Base-by-base conservation (phyloP, 768 basidiomycete species). In the Lactarius evosmus region DNA sequence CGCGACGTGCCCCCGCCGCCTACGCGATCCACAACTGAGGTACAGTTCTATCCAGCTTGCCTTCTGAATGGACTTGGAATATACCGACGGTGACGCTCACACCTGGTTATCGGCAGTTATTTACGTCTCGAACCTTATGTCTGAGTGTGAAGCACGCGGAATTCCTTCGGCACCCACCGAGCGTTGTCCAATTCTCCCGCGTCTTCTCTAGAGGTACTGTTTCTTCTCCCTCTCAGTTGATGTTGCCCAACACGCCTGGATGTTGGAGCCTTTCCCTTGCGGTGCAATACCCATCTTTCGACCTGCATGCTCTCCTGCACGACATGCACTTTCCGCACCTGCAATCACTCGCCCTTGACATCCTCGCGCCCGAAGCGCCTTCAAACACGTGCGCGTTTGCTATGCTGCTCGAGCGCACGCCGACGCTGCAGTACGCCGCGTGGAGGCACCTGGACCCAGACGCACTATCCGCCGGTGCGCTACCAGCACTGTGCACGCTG, bases 251-350 rank as follows among this genome's bases (percentile, higher is more conserved):
- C 36, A 38, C 16, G 2, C 51, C 6, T 1, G 0, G 7, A 11
- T 7, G 4, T 14, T 19, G 54, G 60, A 41, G 36, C 17, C 38
- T 61, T 38, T 30, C 36, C 70, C 57, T 80, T 72, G 29, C 73
- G 75, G 22, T 80, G 75, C 49, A 78, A 7, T n/a, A 46, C 76
- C 27, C 27, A 19, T 25, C 50, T 7, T 54, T 61, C 52, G 52
- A 61, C 19, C 38, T 61, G 16, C 49, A 17, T 8, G 12, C 22
- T 32, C 46, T 59, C 46, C 27, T 59, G 22, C 22, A 46, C 44
- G 44, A 60, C 22, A 16, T 52, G n/a, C 40, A 52, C 40, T 54
- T 61, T 51, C 33, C 60, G 27, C 50, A 19, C 60, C 36, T 60
- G 4, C 34, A 32, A 27, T 8, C 12, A 1, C 60, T 61, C 14